Conservation (phyloP, 78 protist genomes). For the Dictyostelium firmibasis region DNA sequence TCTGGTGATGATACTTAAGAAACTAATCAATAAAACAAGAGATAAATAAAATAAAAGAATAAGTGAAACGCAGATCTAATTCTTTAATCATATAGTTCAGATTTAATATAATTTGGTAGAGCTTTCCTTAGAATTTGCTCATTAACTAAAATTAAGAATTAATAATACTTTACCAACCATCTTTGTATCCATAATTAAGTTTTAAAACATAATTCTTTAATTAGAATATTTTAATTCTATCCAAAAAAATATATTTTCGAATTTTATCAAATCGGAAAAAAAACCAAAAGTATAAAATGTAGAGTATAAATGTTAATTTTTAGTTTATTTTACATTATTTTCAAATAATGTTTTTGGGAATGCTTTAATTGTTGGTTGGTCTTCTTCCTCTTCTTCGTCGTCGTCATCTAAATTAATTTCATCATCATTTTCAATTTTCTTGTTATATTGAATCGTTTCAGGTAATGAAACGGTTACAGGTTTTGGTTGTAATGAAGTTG, state of each 20-base stretch:
- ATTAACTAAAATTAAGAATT: background rate
- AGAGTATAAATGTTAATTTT: no score
- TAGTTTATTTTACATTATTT: constrained; percentile 14
- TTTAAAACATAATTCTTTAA: no score
- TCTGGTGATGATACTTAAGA: no score
- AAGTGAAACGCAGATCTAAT: constrained; percentile 4
- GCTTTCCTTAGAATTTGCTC: constrained; percentile 37
- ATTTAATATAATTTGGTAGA: constrained; percentile 23
- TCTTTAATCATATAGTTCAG: background rate
- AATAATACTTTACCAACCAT: constrained; percentile 9
- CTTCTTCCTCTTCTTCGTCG: constrained; percentile 32
- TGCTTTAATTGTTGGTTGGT: constrained; percentile 24
- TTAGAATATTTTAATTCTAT: no score
- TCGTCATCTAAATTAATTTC: constrained; percentile 75
- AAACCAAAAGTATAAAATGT: no score
- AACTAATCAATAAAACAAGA: no score
- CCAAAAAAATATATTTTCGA: no score
- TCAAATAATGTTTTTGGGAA: constrained; percentile 38
- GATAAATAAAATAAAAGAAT: no score
- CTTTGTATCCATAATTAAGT: no score
- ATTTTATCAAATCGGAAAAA: no score
- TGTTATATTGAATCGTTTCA: background rate
- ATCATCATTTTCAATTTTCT: constrained; percentile 39
- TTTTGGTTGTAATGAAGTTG: background rate
- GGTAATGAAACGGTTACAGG: background rate